phyloP scores from a whole-genome alignment of 345 rosid genomes.

The Populus tremula region DNA sequence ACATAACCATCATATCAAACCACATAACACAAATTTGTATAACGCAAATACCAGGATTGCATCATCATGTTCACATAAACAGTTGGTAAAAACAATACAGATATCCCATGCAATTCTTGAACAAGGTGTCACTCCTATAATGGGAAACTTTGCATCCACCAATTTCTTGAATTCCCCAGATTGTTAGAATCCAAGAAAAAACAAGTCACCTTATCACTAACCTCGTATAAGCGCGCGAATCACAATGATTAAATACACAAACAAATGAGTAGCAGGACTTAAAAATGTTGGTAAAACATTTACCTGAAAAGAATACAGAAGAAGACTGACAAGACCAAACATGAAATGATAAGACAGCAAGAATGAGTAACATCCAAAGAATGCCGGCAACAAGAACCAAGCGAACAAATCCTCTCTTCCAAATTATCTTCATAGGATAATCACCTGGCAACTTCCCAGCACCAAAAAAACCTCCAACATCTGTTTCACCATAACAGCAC shows the following conservation, averaged over 20 bases:
- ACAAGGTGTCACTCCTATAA: too few relatives aligned
- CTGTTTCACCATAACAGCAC: constrained; percentile 28
- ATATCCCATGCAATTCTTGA: background rate
- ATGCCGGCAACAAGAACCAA: constrained; percentile 80
- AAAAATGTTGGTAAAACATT: background rate
- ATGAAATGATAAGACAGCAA: constrained; percentile 62
- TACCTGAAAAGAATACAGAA: constrained; percentile 74
- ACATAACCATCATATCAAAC: constrained; percentile 4
- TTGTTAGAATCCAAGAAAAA: background rate
- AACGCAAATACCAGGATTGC: background rate
- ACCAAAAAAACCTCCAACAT: constrained; percentile 49
- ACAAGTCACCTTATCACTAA: background rate
- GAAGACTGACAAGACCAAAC: constrained; percentile 90
- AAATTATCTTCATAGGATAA: constrained; percentile 45
- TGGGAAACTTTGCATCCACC: background rate
- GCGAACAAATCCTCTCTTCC: constrained; percentile 76
- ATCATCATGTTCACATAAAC: background rate
- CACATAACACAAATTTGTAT: constrained; percentile 1
- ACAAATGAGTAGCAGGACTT: background rate
- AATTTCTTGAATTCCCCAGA: background rate
- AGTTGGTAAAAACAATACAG: background rate
- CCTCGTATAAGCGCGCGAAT: background rate
- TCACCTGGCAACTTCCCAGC: constrained; percentile 50
- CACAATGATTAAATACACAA: background rate
- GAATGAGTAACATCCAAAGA: constrained; percentile 82